Evolutionary conservation across 2,329 filamentous ascomycete genomes (phyloP), one percentile per base, ranked within the genome.

Genomic region (Aspergillus puulaauensis): DNA sequence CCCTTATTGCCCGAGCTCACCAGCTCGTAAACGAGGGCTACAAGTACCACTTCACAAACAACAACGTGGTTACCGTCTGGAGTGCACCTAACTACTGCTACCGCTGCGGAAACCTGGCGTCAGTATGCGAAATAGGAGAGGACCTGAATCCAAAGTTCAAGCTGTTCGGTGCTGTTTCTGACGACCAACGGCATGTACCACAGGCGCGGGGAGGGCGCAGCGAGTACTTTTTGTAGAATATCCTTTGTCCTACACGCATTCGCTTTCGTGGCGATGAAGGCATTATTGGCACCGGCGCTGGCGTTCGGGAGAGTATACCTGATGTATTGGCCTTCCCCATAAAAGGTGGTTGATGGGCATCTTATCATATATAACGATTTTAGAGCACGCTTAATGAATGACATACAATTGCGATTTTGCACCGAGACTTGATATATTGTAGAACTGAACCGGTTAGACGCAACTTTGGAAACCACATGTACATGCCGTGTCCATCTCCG

Each of bases 11-110:
- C 23, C 83, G 88, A 67, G 88, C 88, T 12, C 88, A 91, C 76
- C 88, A 91, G 70, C 79, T 91, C 21, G 88, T 90, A 62, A 90
- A 90, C 66, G 88, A 91, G 75, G 88, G 88, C 57, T 91, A 89
- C 79, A 90, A 90, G 85, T 98, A 96, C 74, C 93, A 98, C 73
- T 98, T 98, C 77, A 84, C 89, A 54, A 90, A 96, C 73, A 93
- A 95, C 77, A 96, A 96, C 12, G 93, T 97, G 43, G 93, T 96
- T 17, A 90, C 87, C 1, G 87, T 90, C 23, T 90, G 87, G 83
- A 85, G 71, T 87, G 90, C 90, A 41, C 90, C 90, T 60, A 93
- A 93, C 76, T 98, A 98, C 82, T 98, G 93, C 81, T 98, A 99
- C 82, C 86, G 93, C 75, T 99, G 93, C 72, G 95, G 95, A 71